Evolutionary conservation across 768 basidiomycete genomes (phyloP), one percentile per base, ranked within the genome.

Genomic region (Boletus rubescentipes): DNA sequence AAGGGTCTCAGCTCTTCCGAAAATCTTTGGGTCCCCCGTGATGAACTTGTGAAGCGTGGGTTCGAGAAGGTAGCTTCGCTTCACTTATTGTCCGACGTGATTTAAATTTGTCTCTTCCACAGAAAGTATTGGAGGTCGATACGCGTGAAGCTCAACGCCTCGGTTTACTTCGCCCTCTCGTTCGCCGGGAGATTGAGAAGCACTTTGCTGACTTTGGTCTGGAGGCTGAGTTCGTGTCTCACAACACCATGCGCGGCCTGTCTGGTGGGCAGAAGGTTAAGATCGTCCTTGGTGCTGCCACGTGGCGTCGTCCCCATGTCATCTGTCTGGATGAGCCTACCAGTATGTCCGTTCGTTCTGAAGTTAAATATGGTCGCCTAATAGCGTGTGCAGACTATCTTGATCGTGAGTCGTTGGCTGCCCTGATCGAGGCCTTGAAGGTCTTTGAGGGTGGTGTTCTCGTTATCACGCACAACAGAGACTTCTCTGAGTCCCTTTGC

Each of bases 261-360:
- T 96, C 94, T 60, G 95, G 95, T 75, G 95, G 95, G 72, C 95
- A 98, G 78, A 98, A 98, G 79, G 95, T 98, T 73, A 98, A 98
- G 88, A 93, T 98, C 67, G 95, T 97, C 43, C 90, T 98, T 64
- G 94, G 92, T 76, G 94, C 95, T 59, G 95, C 95, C 37, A 97
- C 96, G 39, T 99, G 97, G 97, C 93, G 97, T 72, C 89, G 94
- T 65, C 97, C 97, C 54, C 96, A 98, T 81, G 72, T 97, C 75
- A 91, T 98, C 73, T 96, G 93, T 72, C 78, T 97, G 75, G 95
- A 98, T 73, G 95, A 97, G 78, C 94, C 94, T 60, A 96, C 94
- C 63, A 96, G 86, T 87, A 66, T 29, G 86, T 74, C 29, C 26
- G 36, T 50, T 48, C 21, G 5, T 20, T 23, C 16, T 31, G 30